phyloP scores from a whole-genome alignment of 441 rosid genomes.

The Pelargonium citronellum region DNA sequence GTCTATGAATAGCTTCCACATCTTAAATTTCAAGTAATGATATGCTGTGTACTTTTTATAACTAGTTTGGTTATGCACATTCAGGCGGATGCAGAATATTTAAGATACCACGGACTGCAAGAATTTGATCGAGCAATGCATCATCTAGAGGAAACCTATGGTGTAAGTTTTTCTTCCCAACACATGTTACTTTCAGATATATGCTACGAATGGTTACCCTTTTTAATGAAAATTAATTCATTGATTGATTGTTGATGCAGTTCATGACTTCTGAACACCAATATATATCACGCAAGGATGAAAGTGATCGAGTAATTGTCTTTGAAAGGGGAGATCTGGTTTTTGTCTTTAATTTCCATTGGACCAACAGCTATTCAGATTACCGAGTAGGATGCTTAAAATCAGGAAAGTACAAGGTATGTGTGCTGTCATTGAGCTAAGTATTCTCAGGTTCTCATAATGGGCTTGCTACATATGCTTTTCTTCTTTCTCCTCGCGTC shows the following conservation, averaged over 20 bases:
- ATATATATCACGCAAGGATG: conserved; percentile 76
- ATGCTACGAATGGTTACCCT: background rate
- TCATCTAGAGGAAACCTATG: conserved; percentile 65
- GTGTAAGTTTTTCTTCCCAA: conserved; percentile 46
- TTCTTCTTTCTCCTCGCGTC: too few species aligned
- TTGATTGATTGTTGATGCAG: conserved; percentile 39
- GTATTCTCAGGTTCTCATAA: too few species aligned
- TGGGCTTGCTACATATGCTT: too few species aligned
- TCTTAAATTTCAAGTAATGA: background rate
- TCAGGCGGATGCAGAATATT: conserved; percentile 75
- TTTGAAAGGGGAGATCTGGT: conserved; percentile 83
- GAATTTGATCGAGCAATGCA: conserved; percentile 97
- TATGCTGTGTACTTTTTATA: too few species aligned
- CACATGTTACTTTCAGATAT: background rate
- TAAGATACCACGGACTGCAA: conserved; percentile 80
- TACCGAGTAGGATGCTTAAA: conserved; percentile 77
- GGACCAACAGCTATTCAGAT: conserved; percentile 81
- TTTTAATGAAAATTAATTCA: conserved; percentile 10
- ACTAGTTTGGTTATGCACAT: conserved; percentile 15
- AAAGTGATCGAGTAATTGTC: conserved; percentile 71
- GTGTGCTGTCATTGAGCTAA: too few species aligned
- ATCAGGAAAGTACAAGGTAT: conserved; percentile 62
- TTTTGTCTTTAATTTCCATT: conserved; percentile 88
- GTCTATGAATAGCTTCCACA: background rate
- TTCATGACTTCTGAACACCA: conserved; percentile 93